Conservation (phyloP, 2,329 filamentous ascomycete genomes). For the Phoma sp. region DNA sequence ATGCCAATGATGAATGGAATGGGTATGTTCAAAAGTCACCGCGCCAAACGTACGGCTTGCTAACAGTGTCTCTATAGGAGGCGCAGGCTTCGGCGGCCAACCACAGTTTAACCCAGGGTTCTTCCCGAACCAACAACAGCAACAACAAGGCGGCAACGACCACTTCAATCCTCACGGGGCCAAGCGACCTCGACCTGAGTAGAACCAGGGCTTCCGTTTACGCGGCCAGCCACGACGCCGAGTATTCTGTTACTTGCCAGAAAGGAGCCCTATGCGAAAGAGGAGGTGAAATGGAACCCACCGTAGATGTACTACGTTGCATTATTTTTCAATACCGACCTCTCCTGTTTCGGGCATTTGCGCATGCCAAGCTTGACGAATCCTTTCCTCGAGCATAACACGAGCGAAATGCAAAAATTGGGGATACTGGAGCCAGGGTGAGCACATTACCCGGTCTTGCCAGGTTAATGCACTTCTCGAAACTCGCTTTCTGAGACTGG, state of each 20-base stretch:
- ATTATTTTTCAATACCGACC: not conserved
- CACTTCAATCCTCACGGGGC: slow-evolving; percentile 83
- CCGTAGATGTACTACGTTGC: not conserved
- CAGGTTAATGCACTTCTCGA: not conserved
- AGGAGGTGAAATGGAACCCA: not conserved
- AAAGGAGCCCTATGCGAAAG: not conserved
- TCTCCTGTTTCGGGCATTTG: not conserved
- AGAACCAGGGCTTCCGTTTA: slow-evolving; percentile 11
- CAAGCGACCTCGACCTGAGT: slow-evolving; percentile 79
- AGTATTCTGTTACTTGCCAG: not conserved
- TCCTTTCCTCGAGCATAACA: not conserved
- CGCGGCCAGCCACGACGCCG: not conserved
- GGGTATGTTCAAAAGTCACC: slow-evolving; percentile 30
- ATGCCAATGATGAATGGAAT: slow-evolving; percentile 51
- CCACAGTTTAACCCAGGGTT: slow-evolving; percentile 76
- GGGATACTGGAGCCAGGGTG: not conserved
- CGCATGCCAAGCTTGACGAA: not conserved
- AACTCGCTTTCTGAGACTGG: not conserved
- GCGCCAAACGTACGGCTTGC: not conserved
- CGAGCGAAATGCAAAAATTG: not conserved
- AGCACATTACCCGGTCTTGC: not conserved
- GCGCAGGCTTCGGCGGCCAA: slow-evolving; percentile 66
- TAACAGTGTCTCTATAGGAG: slow-evolving; percentile 18
- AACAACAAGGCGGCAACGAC: slow-evolving; percentile 56
- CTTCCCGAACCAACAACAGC: slow-evolving; percentile 60